Conservation (phyloP, 306 rosid species). For the Urtica urens region DNA sequence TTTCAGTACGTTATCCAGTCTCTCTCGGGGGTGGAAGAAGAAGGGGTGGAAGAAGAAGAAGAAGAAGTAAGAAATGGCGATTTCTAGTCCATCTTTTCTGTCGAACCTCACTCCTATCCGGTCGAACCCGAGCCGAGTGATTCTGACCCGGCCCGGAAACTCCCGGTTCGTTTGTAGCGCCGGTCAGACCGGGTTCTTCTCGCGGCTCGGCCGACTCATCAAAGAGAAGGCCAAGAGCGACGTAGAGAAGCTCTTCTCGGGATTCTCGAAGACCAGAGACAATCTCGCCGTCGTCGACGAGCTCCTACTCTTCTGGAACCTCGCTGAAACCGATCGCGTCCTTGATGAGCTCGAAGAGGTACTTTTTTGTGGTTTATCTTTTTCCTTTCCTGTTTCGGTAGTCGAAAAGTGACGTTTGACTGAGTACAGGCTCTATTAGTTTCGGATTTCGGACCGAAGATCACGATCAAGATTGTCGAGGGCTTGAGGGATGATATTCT, state of each 20-base stretch:
- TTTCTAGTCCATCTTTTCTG: slow-evolving; percentile 25
- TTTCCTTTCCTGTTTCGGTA: neutral
- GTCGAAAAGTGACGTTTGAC: neutral
- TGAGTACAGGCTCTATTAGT: slow-evolving; percentile 62
- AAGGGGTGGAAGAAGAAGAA: too few relatives aligned
- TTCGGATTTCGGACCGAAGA: slow-evolving; percentile 86
- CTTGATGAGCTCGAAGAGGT: slow-evolving; percentile 99
- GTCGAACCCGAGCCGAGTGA: slow-evolving; percentile 14
- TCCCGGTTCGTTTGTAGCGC: slow-evolving; percentile 56
- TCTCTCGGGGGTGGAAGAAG: neutral
- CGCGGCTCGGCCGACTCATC: slow-evolving; percentile 61
- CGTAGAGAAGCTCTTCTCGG: slow-evolving; percentile 74
- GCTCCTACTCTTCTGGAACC: slow-evolving; percentile 92
- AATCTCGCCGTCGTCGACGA: slow-evolving; percentile 87
- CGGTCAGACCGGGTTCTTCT: slow-evolving; percentile 74
- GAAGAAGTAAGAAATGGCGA: slow-evolving; percentile 60
- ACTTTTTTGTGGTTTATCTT: neutral
- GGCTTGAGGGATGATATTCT: slow-evolving; percentile 66
- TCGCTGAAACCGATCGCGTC: slow-evolving; percentile 79
- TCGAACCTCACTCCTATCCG: slow-evolving; percentile 32
- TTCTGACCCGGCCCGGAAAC: slow-evolving; percentile 5
- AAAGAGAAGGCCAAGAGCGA: slow-evolving; percentile 92
- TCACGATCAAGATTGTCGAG: slow-evolving; percentile 81
- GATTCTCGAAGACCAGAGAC: slow-evolving; percentile 75
- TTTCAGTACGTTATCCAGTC: slow-evolving; percentile 18